Base-by-base conservation (phyloP, 2,329 filamentous ascomycete genomes). In the Thelonectria olida region DNA sequence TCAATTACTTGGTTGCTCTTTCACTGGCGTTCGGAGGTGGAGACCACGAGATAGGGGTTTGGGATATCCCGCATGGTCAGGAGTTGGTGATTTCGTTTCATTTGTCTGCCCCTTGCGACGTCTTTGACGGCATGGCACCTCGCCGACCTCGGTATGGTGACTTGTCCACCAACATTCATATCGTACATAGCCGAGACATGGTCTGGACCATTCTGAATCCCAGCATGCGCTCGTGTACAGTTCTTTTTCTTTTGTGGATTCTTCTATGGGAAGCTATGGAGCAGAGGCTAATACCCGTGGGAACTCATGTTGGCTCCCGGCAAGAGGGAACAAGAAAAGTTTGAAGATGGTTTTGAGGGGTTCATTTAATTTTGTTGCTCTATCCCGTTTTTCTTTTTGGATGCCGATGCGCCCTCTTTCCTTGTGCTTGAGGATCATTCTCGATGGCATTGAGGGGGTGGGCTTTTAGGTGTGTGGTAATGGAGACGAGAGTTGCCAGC, bases 11-110 rank as follows among this genome's bases (percentile, higher is more conserved):
- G n/a, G n/a, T n/a, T 66, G 53, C 61, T 71, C 61, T 62, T 64
- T 59, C 59, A 65, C 34, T 41, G 69, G 69, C 67, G 69, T 71
- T 72, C 25, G 56, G 54, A 58, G 63, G 54, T 23, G 58, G 59
- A 45, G 63, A 61, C 66, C 61, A 62, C 61, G 60, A 54, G 54
- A 61, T 45, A 48, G 51, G 54, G 54, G 65, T 36, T 34, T 44
- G 61, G 45, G 54, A 58, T 53, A 57, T 27, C 66, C 55, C 55
- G 45, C 67, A 68, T 68, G 66, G 69, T 60, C 58, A 39, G 69
- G 69, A 69, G 69, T 72, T 72, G 56, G 59, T 62, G 57, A 57
- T 61, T 23, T 49, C 42, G 42, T 56, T 62, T 54, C 58, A 49
- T 65, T 69, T 49, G 50, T 44, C 62, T 61, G 63, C 58, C 62